Evolutionary conservation across 768 basidiomycete genomes (phyloP).

Genomic region (Tulasnella sp.): DNA sequence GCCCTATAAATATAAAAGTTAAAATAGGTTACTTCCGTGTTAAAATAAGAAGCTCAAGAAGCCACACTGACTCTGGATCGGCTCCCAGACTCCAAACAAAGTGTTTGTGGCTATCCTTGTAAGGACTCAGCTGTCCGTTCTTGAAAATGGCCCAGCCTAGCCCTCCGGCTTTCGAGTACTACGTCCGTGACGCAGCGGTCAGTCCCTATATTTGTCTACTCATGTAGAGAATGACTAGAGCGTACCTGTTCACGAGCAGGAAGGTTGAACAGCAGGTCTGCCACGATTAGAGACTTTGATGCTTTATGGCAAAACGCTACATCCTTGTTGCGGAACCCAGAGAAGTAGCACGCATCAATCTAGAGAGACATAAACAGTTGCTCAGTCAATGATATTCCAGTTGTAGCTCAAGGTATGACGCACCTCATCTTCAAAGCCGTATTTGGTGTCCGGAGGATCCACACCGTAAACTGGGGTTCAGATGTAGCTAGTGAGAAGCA

Average conservation of each 20-base stretch:
- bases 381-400: background rate
- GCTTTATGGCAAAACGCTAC: conserved; percentile 33
- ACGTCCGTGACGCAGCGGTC: background rate
- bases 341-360: conserved; percentile 22
- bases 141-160: background rate
- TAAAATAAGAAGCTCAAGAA: background rate
- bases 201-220: background rate
- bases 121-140: background rate
- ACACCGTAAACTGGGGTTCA: conserved; percentile 22
- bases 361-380: conserved; percentile 5
- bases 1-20: conserved; percentile 15
- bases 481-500: background rate
- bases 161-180: background rate
- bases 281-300: conserved; percentile 30
- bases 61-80: conserved; percentile 26
- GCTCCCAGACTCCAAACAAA: conserved; percentile 22
- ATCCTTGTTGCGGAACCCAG: conserved; percentile 28
- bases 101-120: conserved; percentile 20
- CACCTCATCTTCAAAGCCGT: conserved; percentile 32
- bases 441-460: conserved; percentile 26
- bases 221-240: background rate
- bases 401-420: conserved; percentile 6
- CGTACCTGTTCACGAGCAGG: conserved; percentile 31
- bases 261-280: conserved; percentile 35
- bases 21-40: background rate